These are phyloP conservation scores for Aspergillus sclerotiicarbonarius DNA, from an alignment of 495 filamentous ascomycete species.

Conservation along the genomic window DNA sequence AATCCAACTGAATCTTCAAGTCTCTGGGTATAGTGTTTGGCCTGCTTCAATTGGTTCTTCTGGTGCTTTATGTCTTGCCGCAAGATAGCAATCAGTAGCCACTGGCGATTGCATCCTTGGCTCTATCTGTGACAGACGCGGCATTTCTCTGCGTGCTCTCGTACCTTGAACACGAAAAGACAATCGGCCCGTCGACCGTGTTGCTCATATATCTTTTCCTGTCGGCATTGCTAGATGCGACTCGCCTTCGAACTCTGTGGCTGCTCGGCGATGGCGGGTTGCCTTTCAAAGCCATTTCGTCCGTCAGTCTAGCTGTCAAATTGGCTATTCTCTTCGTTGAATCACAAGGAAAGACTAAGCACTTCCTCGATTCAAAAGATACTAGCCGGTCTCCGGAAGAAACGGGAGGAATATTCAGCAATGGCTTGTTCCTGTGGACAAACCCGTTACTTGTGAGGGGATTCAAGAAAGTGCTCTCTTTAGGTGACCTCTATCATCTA, in stretches of 20 bases:
- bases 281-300: neutral
- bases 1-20: neutral
- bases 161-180: neutral
- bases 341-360: neutral
- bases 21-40: neutral
- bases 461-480: neutral
- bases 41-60: neutral
- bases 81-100: neutral
- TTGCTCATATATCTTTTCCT: neutral
- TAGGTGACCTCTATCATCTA: neutral
- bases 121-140: neutral
- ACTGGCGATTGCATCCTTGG: neutral
- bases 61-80: neutral
- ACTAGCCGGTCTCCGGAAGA: neutral
- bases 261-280: neutral
- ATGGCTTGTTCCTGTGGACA: conserved; percentile 1
- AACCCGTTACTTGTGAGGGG: neutral
- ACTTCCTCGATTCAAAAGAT: neutral
- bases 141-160: neutral
- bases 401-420: neutral
- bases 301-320: neutral
- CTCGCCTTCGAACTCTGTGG: neutral
- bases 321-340: neutral
- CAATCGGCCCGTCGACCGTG: neutral
- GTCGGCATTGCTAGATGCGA: neutral